These are phyloP conservation scores for Vararia minispora DNA, from an alignment of 768 basidiomycete species.

Conservation along the genomic window DNA sequence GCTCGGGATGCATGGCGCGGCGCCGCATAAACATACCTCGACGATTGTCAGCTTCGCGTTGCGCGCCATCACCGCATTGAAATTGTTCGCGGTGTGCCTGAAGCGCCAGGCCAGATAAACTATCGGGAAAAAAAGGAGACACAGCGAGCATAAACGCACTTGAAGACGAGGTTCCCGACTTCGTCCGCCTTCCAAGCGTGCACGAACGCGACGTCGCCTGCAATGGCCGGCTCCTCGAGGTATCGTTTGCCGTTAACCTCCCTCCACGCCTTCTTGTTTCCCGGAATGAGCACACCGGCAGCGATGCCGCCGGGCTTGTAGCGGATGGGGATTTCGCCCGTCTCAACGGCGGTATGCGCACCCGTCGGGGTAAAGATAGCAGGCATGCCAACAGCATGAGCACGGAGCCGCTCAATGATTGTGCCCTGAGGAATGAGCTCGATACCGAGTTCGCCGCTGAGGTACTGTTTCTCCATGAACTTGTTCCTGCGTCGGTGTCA, in stretches of 20 bases:
- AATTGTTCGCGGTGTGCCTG: constrained; percentile 80
- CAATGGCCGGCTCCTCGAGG: constrained; percentile 68
- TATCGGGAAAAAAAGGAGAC: neutral
- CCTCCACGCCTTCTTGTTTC: constrained; percentile 62
- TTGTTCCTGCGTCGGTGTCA: constrained; percentile 47
- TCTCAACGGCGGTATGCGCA: constrained; percentile 75
- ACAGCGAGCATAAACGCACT: constrained; percentile 28
- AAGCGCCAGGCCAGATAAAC: neutral
- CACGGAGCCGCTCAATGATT: constrained; percentile 74
- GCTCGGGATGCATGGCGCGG: no score
- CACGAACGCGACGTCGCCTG: constrained; percentile 78
- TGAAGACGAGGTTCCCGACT: constrained; percentile 80
- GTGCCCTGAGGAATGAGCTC: constrained; percentile 92
- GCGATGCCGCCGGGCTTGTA: constrained; percentile 64
- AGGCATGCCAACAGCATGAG: constrained; percentile 85
- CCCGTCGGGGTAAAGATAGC: constrained; percentile 87
- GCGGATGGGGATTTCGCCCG: constrained; percentile 63
- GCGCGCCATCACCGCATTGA: constrained; percentile 76
- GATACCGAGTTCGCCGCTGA: constrained; percentile 66
- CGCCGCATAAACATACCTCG: constrained; percentile 38
- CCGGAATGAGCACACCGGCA: constrained; percentile 55
- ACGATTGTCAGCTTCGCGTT: constrained; percentile 84
- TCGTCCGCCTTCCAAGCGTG: constrained; percentile 88
- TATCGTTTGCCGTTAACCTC: constrained; percentile 67
- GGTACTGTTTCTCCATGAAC: constrained; percentile 67